A percentile compares a stretch with the other conserved stretches of the same genome.
These are phyloP conservation scores for Diaporthe sp. DNA, from an alignment of 2,329 filamentous ascomycete species.

Conservation along the genomic window DNA sequence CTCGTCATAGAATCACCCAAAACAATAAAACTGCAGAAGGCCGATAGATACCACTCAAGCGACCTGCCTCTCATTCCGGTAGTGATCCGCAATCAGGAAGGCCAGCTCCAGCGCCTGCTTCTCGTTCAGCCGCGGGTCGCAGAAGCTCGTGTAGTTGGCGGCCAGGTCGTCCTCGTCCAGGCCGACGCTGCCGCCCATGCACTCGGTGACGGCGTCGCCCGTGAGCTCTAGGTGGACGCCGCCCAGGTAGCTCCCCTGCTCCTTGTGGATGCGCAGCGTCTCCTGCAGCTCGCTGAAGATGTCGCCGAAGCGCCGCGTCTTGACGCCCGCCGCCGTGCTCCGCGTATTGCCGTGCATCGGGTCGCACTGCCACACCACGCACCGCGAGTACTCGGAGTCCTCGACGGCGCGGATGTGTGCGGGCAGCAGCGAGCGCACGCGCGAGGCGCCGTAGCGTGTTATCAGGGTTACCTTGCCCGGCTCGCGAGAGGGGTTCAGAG, in stretches of 20 bases:
- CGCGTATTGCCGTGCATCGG: slow-evolving; percentile 94
- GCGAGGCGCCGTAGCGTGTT: slow-evolving; percentile 89
- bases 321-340: slow-evolving; percentile 81
- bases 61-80: slow-evolving; percentile 55
- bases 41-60: background rate
- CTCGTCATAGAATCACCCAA: background rate
- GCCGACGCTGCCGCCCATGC: slow-evolving; percentile 89
- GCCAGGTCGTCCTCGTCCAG: slow-evolving; percentile 90
- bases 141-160: slow-evolving; percentile 95
- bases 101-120: slow-evolving; percentile 97
- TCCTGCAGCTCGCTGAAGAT: slow-evolving; percentile 90
- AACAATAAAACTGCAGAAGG: background rate
- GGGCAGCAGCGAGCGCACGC: slow-evolving; percentile 82
- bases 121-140: slow-evolving; percentile 95
- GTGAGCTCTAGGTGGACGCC: slow-evolving; percentile 97
- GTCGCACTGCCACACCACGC: slow-evolving; percentile 97
- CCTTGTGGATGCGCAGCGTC: slow-evolving; percentile 86
- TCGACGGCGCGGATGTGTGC: slow-evolving; percentile 91
- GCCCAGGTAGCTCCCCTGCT: slow-evolving; percentile 87
- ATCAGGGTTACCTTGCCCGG: slow-evolving; percentile 96
- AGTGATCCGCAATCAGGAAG: slow-evolving; percentile 91
- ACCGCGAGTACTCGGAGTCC: slow-evolving; percentile 74
- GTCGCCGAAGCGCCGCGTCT: slow-evolving; percentile 91
- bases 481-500: slow-evolving; percentile 86
- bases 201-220: slow-evolving; percentile 96